Base-by-base conservation (phyloP, 2,329 filamentous ascomycete species). In the Nannizzia gypsea region DNA sequence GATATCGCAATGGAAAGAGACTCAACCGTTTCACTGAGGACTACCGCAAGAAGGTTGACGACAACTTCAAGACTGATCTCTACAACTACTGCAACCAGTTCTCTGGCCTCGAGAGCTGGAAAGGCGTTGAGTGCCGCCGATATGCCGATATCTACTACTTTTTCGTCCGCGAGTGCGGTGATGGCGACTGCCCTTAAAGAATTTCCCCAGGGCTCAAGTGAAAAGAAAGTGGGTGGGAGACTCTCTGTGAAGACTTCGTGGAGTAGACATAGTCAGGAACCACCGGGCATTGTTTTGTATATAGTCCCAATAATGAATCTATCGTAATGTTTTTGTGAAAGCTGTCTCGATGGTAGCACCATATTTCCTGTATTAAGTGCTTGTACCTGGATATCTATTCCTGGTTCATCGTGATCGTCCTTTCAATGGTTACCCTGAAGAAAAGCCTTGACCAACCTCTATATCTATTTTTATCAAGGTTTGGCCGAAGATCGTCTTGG, bases 1-100 rank as follows among this genome's bases (percentile, higher is more conserved):
- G 80, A 1, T 81, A 81, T 66, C 70, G 74, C 17, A 83, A 83
- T 70, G 82, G 76, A 67, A 78, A 79, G 57, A 60, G 58, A 1
- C 80, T 82, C 65, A 68, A 58, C 1, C 75, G 80, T 1, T 81
- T 82, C 67, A 76, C 72, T 2, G 67, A 70, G 5, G 67, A 63
- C 5, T 70, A 67, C 58, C 78, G 78, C 66, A 58, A 67, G n/a
- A 68, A 63, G 3, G 78, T 83, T 46, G 80, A 83, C 57, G 64
- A 68, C 55, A 77, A 79, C n/a, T 82, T 83, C 66, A 75, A 73
- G 65, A 64, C 57, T 1, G 71, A 72, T 60, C 61, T 76, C 34
- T 62, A 60, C 56, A 34, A 38, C 36, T 59, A 62, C 38, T 62
- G 61, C 40, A 54, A 42, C 34, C 31, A 58, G 28, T 56, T 60